A percentile compares a stretch with the other conserved stretches of the same genome.
phyloP scores from a whole-genome alignment of 305 asterid species.

The Vinca major region DNA sequence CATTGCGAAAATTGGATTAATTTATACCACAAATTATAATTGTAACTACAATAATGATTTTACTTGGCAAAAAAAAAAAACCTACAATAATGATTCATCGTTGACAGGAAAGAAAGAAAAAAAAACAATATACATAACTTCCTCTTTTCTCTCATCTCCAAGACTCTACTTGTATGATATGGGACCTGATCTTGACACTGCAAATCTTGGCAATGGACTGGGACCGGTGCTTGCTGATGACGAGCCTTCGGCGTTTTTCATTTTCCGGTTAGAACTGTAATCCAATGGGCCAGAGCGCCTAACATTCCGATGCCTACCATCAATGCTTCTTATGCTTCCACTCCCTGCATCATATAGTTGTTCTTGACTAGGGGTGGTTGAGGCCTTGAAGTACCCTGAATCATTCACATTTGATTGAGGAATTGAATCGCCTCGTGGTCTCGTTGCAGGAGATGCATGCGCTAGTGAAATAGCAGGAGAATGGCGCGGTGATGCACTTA shows the following conservation, averaged over 20 bases:
- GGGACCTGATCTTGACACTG: slow-evolving; percentile 91
- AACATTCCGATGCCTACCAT: slow-evolving; percentile 35
- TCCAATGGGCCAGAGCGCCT: slow-evolving; percentile 95
- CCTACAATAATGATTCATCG: not conserved
- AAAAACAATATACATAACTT: slow-evolving; percentile 28
- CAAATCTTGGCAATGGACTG: slow-evolving; percentile 91
- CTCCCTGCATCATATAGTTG: slow-evolving; percentile 45
- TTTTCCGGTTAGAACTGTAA: slow-evolving; percentile 56
- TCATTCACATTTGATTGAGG: slow-evolving; percentile 47
- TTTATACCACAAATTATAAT: not conserved
- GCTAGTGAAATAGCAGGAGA: slow-evolving; percentile 70
- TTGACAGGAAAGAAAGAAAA: not conserved
- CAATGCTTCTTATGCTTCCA: slow-evolving; percentile 37
- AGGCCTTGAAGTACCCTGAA: slow-evolving; percentile 49
- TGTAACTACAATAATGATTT: not conserved
- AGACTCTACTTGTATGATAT: slow-evolving; percentile 50
- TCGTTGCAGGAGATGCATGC: slow-evolving; percentile 70
- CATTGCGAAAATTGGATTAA: slow-evolving; percentile 11
- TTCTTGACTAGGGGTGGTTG: slow-evolving; percentile 53
- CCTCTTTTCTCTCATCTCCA: slow-evolving; percentile 16
- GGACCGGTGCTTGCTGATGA: slow-evolving; percentile 79
- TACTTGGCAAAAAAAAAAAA: too few relatives aligned
- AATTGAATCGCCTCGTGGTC: slow-evolving; percentile 47
- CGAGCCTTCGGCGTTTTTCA: slow-evolving; percentile 66
- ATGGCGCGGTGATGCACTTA: slow-evolving; percentile 57